Conservation (phyloP, 2,329 filamentous ascomycete genomes). For the Aspergillus clavatus region DNA sequence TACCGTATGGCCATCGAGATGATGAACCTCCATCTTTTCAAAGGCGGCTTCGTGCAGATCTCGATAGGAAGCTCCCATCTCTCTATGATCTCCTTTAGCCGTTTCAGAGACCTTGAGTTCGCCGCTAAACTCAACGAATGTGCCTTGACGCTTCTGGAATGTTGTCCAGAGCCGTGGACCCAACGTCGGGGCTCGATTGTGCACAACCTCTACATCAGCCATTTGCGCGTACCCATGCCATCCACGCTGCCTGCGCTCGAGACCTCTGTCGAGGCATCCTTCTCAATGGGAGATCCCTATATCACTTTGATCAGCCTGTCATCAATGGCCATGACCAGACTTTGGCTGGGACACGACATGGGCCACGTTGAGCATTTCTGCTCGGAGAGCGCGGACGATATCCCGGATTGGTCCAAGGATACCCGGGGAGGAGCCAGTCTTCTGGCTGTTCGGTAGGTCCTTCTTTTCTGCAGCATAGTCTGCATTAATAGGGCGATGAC, state of each 20-base stretch:
- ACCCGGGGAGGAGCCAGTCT: constrained; percentile 56
- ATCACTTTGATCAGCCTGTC: constrained; percentile 56
- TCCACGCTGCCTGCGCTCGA: constrained; percentile 51
- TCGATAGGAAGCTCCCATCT: constrained; percentile 57
- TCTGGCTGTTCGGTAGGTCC: constrained; percentile 43
- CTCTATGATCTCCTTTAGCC: constrained; percentile 51
- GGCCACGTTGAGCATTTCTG: constrained; percentile 56
- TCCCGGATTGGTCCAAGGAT: constrained; percentile 53
- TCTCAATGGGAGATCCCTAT: constrained; percentile 56
- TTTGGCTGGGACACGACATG: constrained; percentile 56
- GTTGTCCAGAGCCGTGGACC: constrained; percentile 51
- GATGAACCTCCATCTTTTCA: constrained; percentile 51
- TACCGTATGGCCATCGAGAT: constrained; percentile 57
- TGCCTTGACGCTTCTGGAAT: constrained; percentile 49
- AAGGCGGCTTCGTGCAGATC: constrained; percentile 53
- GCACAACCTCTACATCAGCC: constrained; percentile 58
- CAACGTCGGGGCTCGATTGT: constrained; percentile 53
- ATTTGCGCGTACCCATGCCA: constrained; percentile 50
- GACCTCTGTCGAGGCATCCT: constrained; percentile 51
- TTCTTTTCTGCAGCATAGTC: background rate
- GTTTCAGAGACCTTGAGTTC: constrained; percentile 54
- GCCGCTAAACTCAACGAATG: constrained; percentile 51
- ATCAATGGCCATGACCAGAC: constrained; percentile 52
- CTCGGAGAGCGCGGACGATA: constrained; percentile 52
- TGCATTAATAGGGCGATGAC: background rate